Conservation (phyloP, 306 rosid genomes). For the Begonia peltatifolia region DNA sequence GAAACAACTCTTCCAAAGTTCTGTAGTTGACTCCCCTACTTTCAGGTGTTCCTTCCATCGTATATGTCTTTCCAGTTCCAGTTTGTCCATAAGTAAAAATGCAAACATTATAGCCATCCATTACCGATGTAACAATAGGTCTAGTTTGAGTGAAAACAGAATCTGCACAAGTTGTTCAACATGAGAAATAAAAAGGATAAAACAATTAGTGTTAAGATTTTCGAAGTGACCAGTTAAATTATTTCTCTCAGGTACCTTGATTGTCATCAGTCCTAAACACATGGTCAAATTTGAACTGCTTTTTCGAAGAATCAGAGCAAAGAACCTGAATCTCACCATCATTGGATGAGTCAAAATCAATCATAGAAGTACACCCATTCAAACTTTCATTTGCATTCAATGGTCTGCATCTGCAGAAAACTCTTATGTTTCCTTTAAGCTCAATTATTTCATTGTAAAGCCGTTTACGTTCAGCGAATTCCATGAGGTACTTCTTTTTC, state of each 20-base stretch:
- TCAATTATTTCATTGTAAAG: conserved; percentile 88
- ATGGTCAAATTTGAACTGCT: conserved; percentile 79
- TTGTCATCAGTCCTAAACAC: conserved; percentile 68
- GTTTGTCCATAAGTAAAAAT: conserved; percentile 99
- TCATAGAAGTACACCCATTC: conserved; percentile 35
- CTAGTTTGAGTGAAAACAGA: conserved; percentile 71
- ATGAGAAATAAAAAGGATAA: not conserved
- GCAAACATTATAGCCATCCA: conserved; percentile 93
- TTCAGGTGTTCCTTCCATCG: conserved; percentile 90
- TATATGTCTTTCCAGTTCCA: conserved; percentile 94
- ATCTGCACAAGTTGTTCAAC: conserved; percentile 28
- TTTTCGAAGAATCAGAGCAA: conserved; percentile 74
- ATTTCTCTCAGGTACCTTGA: conserved; percentile 44
- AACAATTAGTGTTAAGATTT: not conserved
- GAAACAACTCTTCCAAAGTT: conserved; percentile 74
- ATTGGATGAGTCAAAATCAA: conserved; percentile 56
- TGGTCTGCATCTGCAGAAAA: conserved; percentile 95
- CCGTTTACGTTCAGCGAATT: conserved; percentile 57
- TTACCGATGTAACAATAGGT: conserved; percentile 72
- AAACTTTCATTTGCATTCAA: conserved; percentile 43
- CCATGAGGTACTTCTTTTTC: conserved; percentile 58
- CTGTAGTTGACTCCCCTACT: conserved; percentile 92
- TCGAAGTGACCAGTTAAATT: conserved; percentile 4
- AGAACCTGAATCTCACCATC: conserved; percentile 76
- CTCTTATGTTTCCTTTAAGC: conserved; percentile 83